A percentile compares a stretch with the other conserved stretches of the same genome.
These are phyloP conservation scores for Debaryomyces fabryi DNA, from an alignment of 1,139 yeast species.

Conservation along the genomic window DNA sequence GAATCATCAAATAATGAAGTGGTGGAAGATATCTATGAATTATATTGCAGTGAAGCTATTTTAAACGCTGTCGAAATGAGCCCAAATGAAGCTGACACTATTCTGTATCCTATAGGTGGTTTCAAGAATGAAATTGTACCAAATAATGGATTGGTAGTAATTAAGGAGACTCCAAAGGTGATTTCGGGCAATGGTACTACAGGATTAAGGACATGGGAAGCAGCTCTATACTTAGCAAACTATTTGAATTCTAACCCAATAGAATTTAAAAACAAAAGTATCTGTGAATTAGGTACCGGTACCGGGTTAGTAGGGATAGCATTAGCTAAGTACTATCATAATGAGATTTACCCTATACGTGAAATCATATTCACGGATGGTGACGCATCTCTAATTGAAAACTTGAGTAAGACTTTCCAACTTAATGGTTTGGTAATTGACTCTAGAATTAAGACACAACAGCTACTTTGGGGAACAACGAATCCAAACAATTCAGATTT, in stretches of 20 bases:
- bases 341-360: conserved; percentile 15
- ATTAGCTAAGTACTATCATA: conserved; percentile 34
- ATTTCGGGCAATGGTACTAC: conserved; percentile 81
- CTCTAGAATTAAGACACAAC: conserved; percentile 24
- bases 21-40: conserved; percentile 54
- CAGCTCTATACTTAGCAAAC: conserved; percentile 69
- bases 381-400: conserved; percentile 61
- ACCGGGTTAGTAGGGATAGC: conserved; percentile 83
- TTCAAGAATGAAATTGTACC: conserved; percentile 13
- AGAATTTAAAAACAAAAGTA: conserved; percentile 21
- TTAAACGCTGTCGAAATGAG: conserved; percentile 40
- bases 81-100: conserved; percentile 50
- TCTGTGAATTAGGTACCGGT: conserved; percentile 86
- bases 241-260: conserved; percentile 31
- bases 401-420: conserved; percentile 46
- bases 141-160: conserved; percentile 33
- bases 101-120: conserved; percentile 47
- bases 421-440: conserved; percentile 39
- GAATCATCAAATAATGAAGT: conserved; percentile 34
- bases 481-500: conserved; percentile 34
- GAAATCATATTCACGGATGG: conserved; percentile 74
- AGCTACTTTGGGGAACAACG: conserved; percentile 60
- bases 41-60: conserved; percentile 41
- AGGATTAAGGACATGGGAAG: conserved; percentile 94
- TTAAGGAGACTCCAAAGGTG: conserved; percentile 63